Evolutionary conservation across 306 rosid genomes (phyloP).

Genomic region (Pyrus betulifolia): DNA sequence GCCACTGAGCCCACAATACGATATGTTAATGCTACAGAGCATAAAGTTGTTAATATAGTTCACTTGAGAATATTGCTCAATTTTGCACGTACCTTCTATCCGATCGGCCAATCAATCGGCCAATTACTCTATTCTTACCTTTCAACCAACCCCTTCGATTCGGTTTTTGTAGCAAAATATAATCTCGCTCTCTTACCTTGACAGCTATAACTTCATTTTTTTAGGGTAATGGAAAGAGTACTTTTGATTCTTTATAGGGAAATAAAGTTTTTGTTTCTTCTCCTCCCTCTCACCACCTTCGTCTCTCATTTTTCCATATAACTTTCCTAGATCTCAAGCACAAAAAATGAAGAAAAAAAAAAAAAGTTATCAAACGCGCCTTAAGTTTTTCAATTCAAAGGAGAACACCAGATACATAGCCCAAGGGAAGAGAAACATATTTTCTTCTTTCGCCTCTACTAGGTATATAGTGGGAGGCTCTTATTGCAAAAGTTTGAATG

Average conservation of each 20-base stretch:
- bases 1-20: background rate
- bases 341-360: background rate
- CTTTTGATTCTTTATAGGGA: no score
- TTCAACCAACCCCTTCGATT: no score
- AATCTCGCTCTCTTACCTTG: no score
- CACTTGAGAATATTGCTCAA: background rate
- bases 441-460: background rate
- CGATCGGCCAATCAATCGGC: no score
- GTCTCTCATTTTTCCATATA: background rate
- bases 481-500: background rate
- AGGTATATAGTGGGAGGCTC: conserved; percentile 4
- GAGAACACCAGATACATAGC: background rate
- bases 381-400: background rate
- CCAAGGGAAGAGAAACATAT: background rate
- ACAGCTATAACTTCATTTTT: no score
- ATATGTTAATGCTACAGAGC: background rate
- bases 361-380: no score
- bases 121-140: no score
- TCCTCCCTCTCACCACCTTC: background rate
- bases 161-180: no score
- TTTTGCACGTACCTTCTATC: no score
- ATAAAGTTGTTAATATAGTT: background rate
- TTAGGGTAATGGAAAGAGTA: no score
- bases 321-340: background rate
- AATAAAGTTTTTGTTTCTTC: background rate